Base-by-base conservation (phyloP, 306 rosid species). In the Ammopiptanthus mongolicus region DNA sequence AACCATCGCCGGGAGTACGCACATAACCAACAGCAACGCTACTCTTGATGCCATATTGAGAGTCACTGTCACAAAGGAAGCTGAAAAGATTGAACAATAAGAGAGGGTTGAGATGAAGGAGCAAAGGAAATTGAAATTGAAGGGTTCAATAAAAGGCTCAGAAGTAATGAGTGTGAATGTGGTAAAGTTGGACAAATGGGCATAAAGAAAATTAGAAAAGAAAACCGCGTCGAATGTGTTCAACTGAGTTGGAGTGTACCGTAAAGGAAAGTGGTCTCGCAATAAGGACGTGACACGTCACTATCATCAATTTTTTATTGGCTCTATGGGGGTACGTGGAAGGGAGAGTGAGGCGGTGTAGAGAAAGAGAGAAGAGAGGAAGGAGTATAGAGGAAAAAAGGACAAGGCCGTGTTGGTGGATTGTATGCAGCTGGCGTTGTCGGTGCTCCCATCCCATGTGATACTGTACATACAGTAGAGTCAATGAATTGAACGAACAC, bases 1-100 rank as follows among this genome's bases (percentile, higher is more conserved):
- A 50, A 88, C 96, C 82, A 92, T 76, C 5, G 99, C 93, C n/a
- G 97, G 93, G 47, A 95, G 80, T 15, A 86, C 73, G 46, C 86
- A 82, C 15, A 90, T 19, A 36, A 83, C 73, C 51, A 95, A 29
- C 5, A 95, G 37, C 44, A 90, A 33, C 0, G 80, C 81, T 2
- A 62, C 0, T 39, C 85, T 79, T n/a, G 92, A 75, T 6, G 86
- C 89, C 89, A 85, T 85, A 4, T 7, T 57, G 23, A 55, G 11
- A 2, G 9, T 25, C 23, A 44, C 3, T 4, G 71, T 25, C 8
- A 56, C 3, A 23, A 72, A 59, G 25, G n/a, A n/a, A 51, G 18
- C 29, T 3, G 12, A 5, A 12, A 4, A 44, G 15, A 11, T 4
- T 44, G 1, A 11, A 25, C 9, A n/a, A n/a, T n/a, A 18, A 41